Percentiles rank a stretch among this genome's conserved stretches.
Evolutionary conservation across 306 rosid species (phyloP).

Genomic region (Begonia fuchsioides): DNA sequence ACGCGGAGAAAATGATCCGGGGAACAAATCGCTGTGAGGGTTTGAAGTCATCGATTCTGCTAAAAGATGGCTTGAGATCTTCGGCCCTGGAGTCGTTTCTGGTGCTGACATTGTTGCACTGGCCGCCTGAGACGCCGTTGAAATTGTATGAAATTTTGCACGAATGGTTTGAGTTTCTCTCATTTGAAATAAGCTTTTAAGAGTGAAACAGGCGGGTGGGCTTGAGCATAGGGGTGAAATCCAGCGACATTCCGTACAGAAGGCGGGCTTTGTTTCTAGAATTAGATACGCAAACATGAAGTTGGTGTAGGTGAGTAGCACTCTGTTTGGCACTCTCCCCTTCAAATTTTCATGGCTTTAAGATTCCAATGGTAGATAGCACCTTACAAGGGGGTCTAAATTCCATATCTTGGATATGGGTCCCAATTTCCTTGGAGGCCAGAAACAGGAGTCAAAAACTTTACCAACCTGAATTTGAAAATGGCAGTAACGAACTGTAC

Average conservation of each 20-base stretch:
- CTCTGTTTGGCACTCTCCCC: slow-evolving; percentile 70
- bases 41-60: slow-evolving; percentile 63
- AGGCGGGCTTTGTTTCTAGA: slow-evolving; percentile 68
- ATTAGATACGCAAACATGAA: slow-evolving; percentile 82
- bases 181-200: neutral
- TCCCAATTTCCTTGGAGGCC: slow-evolving; percentile 95
- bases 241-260: slow-evolving; percentile 83
- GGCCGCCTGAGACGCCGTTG: slow-evolving; percentile 93
- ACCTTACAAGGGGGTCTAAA: slow-evolving; percentile 95
- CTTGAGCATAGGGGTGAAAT: slow-evolving; percentile 75
- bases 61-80: slow-evolving; percentile 42
- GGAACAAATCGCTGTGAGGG: slow-evolving; percentile 66
- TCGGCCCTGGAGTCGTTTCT: slow-evolving; percentile 76
- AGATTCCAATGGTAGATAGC: slow-evolving; percentile 88
- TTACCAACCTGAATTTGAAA: slow-evolving; percentile 84
- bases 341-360: slow-evolving; percentile 84
- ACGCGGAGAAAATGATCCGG: slow-evolving; percentile 76
- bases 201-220: slow-evolving; percentile 55
- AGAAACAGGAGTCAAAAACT: slow-evolving; percentile 75
- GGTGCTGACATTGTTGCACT: slow-evolving; percentile 81
- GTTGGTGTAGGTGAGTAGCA: slow-evolving; percentile 80
- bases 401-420: slow-evolving; percentile 96
- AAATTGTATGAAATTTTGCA: slow-evolving; percentile 28
- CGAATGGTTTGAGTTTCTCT: neutral
- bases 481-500: too few species aligned